These are phyloP conservation scores for Ascochyta koolunga DNA, from an alignment of 2,329 filamentous ascomycete species.

Conservation along the genomic window DNA sequence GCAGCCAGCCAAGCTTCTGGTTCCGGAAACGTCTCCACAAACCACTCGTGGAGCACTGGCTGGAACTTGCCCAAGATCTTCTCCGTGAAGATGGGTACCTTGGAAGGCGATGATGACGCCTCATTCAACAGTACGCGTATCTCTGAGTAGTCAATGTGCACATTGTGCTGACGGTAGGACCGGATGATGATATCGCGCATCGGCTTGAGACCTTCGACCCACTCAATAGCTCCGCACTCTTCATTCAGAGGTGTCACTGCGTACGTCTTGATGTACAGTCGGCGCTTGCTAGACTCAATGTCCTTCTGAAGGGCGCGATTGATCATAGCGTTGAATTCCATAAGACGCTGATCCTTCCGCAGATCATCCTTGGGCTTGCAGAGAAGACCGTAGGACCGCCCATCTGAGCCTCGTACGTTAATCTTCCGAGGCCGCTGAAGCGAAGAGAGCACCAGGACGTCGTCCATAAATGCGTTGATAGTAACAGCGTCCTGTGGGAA, in stretches of 20 bases:
- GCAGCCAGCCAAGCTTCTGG: conserved; percentile 91
- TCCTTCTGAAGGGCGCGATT: conserved; percentile 92
- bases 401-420: conserved; percentile 86
- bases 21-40: conserved; percentile 91
- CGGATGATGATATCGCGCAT: conserved; percentile 87
- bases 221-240: conserved; percentile 97
- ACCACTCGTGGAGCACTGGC: conserved; percentile 90
- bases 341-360: conserved; percentile 94
- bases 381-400: conserved; percentile 83
- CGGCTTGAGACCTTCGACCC: conserved; percentile 95
- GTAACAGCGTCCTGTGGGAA: conserved; percentile 88
- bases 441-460: conserved; percentile 88
- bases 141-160: conserved; percentile 68
- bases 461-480: conserved; percentile 79
- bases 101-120: conserved; percentile 66
- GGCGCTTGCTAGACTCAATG: conserved; percentile 84
- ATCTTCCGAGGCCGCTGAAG: conserved; percentile 91
- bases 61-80: conserved; percentile 74
- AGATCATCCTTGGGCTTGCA: conserved; percentile 99
- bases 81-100: conserved; percentile 74
- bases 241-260: conserved; percentile 96
- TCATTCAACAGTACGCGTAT: conserved; percentile 68
- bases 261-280: conserved; percentile 89
- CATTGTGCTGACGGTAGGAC: conserved; percentile 76
- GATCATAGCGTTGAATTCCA: conserved; percentile 99